These are phyloP conservation scores for Leersia perrieri DNA, from an alignment of 176 grass and related monocot genomes.

Conservation along the genomic window DNA sequence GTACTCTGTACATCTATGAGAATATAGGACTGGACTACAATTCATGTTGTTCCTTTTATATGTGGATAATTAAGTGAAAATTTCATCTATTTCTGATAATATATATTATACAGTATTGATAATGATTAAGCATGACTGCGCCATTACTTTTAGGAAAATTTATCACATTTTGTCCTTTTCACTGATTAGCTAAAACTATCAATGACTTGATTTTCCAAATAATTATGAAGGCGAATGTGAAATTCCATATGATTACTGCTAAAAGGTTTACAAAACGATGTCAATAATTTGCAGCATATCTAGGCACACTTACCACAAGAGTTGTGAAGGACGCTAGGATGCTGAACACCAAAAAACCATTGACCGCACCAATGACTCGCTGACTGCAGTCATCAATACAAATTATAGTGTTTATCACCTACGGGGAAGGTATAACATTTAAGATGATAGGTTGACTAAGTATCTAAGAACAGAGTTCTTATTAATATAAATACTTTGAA, in stretches of 20 bases:
- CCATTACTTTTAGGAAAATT: background rate
- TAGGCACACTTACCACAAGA: slow-evolving; percentile 77
- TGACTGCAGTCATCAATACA: slow-evolving; percentile 60
- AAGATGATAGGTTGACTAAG: background rate
- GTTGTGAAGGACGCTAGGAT: slow-evolving; percentile 74
- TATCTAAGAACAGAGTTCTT: background rate
- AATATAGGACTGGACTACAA: background rate
- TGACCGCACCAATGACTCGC: slow-evolving; percentile 73
- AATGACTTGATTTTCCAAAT: background rate
- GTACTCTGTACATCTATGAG: background rate
- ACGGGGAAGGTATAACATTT: background rate
- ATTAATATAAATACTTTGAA: background rate
- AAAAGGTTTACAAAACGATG: background rate
- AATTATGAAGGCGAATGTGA: background rate
- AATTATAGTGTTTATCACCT: background rate
- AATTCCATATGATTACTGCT: background rate
- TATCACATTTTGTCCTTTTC: background rate
- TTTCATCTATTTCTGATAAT: background rate
- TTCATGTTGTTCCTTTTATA: background rate
- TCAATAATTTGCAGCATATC: background rate
- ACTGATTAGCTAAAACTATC: background rate
- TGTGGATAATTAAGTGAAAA: background rate
- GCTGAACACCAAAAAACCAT: slow-evolving; percentile 75
- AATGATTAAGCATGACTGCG: background rate
- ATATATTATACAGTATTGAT: slow-evolving; percentile 3